Base-by-base conservation (phyloP, 2,329 filamentous ascomycete species). In the Tolypocladium inflatum region DNA sequence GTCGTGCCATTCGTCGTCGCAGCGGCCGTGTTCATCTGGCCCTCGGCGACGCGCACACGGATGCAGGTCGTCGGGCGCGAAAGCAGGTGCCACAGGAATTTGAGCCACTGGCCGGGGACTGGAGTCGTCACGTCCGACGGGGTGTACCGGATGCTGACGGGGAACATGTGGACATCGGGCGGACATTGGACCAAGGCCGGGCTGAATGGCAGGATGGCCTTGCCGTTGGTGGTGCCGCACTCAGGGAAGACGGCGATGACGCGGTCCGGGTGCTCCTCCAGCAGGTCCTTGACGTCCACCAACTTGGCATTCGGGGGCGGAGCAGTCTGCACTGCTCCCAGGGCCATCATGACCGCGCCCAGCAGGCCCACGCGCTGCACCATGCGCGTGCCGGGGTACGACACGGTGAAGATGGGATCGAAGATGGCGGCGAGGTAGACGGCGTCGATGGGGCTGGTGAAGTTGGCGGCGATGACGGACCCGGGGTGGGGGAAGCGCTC, bases 391-490 rank as follows among this genome's bases (percentile, higher is more conserved):
- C 80, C 77, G 0, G 92, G 91, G 71, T 91, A 97, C 0, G 88
- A 90, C 52, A 89, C 78, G 13, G 91, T 95, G 75, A 99, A 97
- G 70, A 99, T 82, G 3, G 94, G 94, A 70, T 97, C 91, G 77
- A 97, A 99, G 68, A 97, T 91, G 62, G 91, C 92, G 60, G 94
- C 91, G 30, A 99, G 85, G 73, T 97, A 99, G 58, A 99, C 78
- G 19, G 91, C 88, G 71, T 99, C 94, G 70, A 99, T 84, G 10
- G 94, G 94, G 11, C 90, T 95, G 39, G 92, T 97, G 71, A 92
- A 94, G 61, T 91, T 94, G 55, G 90, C 88, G 54, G 91, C 92
- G 66, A 99, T 94, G 65, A 99, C 80, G 58, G 87, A 89, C 53
- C 89, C 85, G 5, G 87, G 84, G 58, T 88, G 84, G 1, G 94